Evolutionary conservation across 495 filamentous ascomycete species (phyloP), one percentile per base, ranked within the genome.

Genomic region (Podospora conica): DNA sequence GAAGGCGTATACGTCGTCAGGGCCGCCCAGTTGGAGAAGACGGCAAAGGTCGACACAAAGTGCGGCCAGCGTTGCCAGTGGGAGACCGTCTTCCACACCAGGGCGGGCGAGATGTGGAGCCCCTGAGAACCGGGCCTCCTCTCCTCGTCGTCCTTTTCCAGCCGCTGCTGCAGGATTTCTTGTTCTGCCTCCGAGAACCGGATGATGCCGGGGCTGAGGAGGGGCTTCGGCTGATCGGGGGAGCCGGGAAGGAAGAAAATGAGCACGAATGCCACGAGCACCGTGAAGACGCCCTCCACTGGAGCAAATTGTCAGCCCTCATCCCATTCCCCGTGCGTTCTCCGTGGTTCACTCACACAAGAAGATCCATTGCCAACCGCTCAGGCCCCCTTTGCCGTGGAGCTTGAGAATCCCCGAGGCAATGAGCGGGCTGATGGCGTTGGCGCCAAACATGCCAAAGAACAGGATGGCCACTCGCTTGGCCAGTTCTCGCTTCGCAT

Each of bases 381-480:
- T 48, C 15, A 48, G 9, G 40, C 40, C 40, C 6, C 40, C 40
- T 18, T 48, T 48, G 40, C 3, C 40, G 40, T n/a, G 15, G 40
- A 86, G 66, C 29, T 77, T 76, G 20, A 86, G 73, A 20, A 83
- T 75, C 3, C 80, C 83, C 3, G 81, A 79, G 0, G 83, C 83
- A 12, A 86, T 77, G n/a, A 86, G 68, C 2, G 82, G 80, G 22
- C 83, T 80, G 68, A 72, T 64, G 9, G 70, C 70, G 25, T 70
- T 72, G 29, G 56, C 70, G 18, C 65, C 68, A 65, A 70, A 70
- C 66, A 71, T 75, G 58, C 84, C 83, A 65, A 85, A 81, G 70
- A 84, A 86, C 69, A 85, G 82, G 1, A 81, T 65, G 20, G 77
- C 79, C 0, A 82, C 78, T 75, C 76, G 40, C 40, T 48, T 48